These are phyloP conservation scores for Ziziphus jujuba DNA, from an alignment of 306 rosid genomes.

Conservation along the genomic window DNA sequence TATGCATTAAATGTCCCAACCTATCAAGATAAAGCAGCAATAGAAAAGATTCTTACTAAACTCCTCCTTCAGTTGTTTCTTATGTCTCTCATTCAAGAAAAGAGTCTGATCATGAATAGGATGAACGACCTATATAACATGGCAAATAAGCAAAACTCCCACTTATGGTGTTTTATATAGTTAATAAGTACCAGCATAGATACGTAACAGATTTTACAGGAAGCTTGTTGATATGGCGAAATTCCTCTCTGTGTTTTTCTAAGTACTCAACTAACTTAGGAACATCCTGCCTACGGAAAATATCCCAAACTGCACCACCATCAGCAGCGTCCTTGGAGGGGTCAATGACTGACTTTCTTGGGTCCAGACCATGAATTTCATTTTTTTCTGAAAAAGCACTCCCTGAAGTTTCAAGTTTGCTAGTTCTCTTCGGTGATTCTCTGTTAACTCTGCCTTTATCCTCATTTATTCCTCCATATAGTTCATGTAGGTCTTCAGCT, in stretches of 20 bases:
- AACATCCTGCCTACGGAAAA: constrained; percentile 68
- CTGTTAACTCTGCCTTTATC: constrained; percentile 10
- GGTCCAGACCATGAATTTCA: constrained; percentile 28
- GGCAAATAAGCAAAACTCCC: constrained; percentile 24
- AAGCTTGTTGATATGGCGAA: constrained; percentile 46
- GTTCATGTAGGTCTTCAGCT: constrained; percentile 43
- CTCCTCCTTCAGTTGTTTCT: constrained; percentile 59
- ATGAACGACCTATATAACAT: constrained; percentile 55
- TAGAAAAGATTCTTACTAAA: constrained; percentile 43
- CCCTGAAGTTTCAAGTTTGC: constrained; percentile 4
- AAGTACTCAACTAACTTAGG: constrained; percentile 57
- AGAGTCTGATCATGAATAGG: constrained; percentile 77
- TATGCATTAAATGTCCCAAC: constrained; percentile 3
- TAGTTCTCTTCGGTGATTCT: not conserved
- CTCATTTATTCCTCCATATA: constrained; percentile 28
- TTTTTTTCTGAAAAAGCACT: constrained; percentile 18
- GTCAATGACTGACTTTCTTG: constrained; percentile 26
- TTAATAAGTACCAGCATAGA: constrained; percentile 16
- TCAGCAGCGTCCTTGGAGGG: constrained; percentile 21
- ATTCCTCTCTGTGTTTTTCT: constrained; percentile 59
- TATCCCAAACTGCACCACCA: constrained; percentile 81
- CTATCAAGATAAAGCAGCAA: constrained; percentile 11
- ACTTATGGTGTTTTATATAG: not conserved
- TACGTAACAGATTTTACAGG: constrained; percentile 59
- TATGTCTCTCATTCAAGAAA: constrained; percentile 56